These are phyloP conservation scores for Lodderomyces oxycetoniae DNA, from an alignment of 1,139 yeast genomes.

Conservation along the genomic window DNA sequence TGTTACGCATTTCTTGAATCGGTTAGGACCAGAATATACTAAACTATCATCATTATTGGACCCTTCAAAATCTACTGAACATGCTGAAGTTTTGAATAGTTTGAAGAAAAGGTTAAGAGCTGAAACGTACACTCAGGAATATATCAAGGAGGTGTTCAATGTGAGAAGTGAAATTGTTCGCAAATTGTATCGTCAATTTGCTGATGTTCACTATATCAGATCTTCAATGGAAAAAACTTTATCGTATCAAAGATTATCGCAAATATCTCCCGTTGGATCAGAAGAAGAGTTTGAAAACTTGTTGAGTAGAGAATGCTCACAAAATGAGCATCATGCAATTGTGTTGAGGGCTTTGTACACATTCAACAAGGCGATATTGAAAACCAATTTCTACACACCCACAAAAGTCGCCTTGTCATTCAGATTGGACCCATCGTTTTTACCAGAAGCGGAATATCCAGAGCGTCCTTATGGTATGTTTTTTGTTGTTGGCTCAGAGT, in stretches of 20 bases:
- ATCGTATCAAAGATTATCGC: conserved; percentile 81
- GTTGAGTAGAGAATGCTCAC: conserved; percentile 68
- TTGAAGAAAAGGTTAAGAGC: conserved; percentile 87
- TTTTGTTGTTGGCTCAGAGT: conserved; percentile 92
- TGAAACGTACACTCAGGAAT: conserved; percentile 88
- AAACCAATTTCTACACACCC: conserved; percentile 91
- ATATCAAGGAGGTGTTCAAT: conserved; percentile 72
- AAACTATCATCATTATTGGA: conserved; percentile 64
- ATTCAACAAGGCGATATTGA: conserved; percentile 82
- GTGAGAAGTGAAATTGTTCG: conserved; percentile 69
- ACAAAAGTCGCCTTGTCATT: conserved; percentile 94
- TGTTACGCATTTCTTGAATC: conserved; percentile 88
- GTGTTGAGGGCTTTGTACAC: conserved; percentile 78
- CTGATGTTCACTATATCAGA: conserved; percentile 80
- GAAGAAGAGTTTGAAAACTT: conserved; percentile 71
- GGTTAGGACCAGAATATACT: conserved; percentile 87
- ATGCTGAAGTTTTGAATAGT: conserved; percentile 71
- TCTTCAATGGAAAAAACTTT: conserved; percentile 74
- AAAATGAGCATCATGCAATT: conserved; percentile 73
- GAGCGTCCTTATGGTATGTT: conserved; percentile 93
- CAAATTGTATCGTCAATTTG: conserved; percentile 86
- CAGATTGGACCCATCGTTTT: conserved; percentile 80
- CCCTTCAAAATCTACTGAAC: conserved; percentile 52
- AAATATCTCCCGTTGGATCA: conserved; percentile 68
- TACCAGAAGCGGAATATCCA: conserved; percentile 84